phyloP scores from a whole-genome alignment of 2,329 filamentous ascomycete genomes.

The Hymenoscyphus occultus region DNA sequence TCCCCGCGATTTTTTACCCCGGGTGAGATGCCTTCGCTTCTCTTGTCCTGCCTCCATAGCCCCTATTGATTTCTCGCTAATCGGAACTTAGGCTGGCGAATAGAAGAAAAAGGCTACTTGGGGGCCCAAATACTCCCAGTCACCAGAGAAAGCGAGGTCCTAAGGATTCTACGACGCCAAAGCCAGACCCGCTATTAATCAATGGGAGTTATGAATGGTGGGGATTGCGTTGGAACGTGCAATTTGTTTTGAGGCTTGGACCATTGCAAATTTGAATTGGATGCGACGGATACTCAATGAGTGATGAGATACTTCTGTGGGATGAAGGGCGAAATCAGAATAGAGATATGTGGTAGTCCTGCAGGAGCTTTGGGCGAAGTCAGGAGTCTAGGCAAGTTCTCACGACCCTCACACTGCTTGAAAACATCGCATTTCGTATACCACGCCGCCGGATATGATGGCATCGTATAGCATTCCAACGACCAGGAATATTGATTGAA shows the following conservation, averaged over 20 bases:
- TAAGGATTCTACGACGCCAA: conserved; percentile 44
- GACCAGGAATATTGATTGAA: background rate
- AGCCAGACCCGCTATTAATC: conserved; percentile 50
- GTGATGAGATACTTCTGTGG: background rate
- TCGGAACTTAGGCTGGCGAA: conserved; percentile 18
- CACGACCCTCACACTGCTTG: background rate
- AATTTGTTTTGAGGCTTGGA: conserved; percentile 3
- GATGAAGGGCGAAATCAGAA: background rate
- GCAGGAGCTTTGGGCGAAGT: background rate
- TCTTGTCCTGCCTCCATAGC: background rate
- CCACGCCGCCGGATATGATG: background rate
- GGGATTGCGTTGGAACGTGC: background rate
- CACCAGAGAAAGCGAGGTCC: conserved; percentile 46
- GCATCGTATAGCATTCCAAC: background rate
- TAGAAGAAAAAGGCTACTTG: conserved; percentile 44
- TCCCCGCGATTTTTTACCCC: background rate
- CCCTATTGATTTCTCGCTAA: background rate
- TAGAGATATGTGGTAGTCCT: background rate
- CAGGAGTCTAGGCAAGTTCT: background rate
- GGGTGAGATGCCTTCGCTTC: background rate
- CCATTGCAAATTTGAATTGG: background rate
- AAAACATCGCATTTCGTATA: background rate
- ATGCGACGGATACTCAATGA: background rate
- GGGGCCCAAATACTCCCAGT: conserved; percentile 42
- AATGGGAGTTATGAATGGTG: conserved; percentile 37